These are phyloP conservation scores for Hemerocallis citrina DNA, from an alignment of 106 monocot genomes.

Conservation along the genomic window DNA sequence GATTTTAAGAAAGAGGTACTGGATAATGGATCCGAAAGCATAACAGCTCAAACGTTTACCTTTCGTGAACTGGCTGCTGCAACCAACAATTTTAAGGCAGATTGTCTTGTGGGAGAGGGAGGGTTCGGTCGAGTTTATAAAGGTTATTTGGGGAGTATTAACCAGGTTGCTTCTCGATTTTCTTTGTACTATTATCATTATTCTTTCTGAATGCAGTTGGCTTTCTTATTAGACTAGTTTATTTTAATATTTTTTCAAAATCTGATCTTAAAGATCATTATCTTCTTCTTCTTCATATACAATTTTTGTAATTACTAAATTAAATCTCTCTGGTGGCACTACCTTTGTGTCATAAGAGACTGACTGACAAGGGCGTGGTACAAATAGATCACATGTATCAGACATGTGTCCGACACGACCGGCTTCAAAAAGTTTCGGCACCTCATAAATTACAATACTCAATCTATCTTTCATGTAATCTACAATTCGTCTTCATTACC, in stretches of 20 bases:
- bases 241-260: background rate
- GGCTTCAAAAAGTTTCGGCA: no score
- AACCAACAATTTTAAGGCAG: constrained; percentile 35
- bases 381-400: no score
- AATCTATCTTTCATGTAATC: no score
- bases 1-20: constrained; percentile 4
- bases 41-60: constrained; percentile 35
- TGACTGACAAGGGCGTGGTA: no score
- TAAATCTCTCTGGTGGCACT: no score
- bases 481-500: no score
- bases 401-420: no score
- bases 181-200: background rate
- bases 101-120: constrained; percentile 46
- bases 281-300: background rate
- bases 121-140: constrained; percentile 55
- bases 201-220: background rate
- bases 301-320: no score
- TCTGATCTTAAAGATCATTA: background rate
- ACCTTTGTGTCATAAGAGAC: no score
- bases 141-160: constrained; percentile 14
- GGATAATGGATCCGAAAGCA: constrained; percentile 14
- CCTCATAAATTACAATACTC: no score
- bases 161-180: constrained; percentile 16
- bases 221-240: background rate
- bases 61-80: constrained; percentile 40